Percentiles rank a stretch among this genome's conserved stretches.
Evolutionary conservation across 176 grass and related monocot species (phyloP).

Genomic region (Musa acuminata): DNA sequence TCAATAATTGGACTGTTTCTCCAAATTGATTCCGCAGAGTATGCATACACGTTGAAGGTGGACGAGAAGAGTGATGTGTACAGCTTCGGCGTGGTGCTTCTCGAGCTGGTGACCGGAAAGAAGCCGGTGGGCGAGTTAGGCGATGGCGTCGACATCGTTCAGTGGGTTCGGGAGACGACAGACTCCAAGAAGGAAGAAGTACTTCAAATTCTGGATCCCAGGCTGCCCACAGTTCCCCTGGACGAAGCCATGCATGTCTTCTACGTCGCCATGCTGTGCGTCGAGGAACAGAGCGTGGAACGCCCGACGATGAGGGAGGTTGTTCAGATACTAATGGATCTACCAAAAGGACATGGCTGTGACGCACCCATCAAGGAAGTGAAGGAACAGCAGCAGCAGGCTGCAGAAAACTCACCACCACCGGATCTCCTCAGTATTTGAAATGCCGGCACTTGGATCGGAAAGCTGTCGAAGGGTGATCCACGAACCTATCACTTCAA

Average conservation of each 20-base stretch:
- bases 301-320: no score
- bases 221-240: no score
- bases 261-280: no score
- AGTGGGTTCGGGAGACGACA: no score
- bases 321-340: no score
- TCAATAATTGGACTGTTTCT: no score
- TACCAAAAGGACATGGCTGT: constrained; percentile 26
- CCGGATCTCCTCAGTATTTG: constrained; percentile 72
- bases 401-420: background rate
- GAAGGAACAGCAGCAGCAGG: constrained; percentile 8
- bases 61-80: constrained; percentile 94
- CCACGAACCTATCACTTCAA: no score
- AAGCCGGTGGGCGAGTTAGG: constrained; percentile 58
- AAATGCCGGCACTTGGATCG: background rate
- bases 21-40: constrained; percentile 30
- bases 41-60: constrained; percentile 87
- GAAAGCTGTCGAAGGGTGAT: no score
- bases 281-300: no score
- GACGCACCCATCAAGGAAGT: constrained; percentile 20
- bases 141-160: background rate
- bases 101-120: constrained; percentile 66
- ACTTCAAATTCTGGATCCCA: no score
- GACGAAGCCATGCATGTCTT: no score
- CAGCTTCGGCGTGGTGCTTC: constrained; percentile 81
- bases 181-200: no score